Percentiles rank a stretch among this genome's conserved stretches.
Conservation (phyloP, 164 flowering plant genomes). For the Chloranthus sessilifolius region DNA sequence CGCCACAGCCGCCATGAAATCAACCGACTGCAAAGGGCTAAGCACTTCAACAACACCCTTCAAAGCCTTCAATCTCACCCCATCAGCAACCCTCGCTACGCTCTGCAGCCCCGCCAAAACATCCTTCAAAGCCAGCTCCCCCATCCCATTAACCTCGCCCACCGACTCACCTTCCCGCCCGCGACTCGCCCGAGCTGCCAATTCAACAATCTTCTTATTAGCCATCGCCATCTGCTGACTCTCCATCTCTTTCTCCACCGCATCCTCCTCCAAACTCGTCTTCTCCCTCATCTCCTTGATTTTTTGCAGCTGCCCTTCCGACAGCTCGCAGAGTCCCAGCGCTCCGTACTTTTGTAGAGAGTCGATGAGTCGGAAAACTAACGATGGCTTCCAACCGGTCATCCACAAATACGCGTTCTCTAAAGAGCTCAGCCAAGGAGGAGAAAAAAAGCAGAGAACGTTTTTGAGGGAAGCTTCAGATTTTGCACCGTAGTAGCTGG, state of each 20-base stretch:
- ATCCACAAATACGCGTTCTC: constrained; percentile 2
- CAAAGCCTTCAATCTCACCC: too few relatives aligned
- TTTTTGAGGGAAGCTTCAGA: not conserved
- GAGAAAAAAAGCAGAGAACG: not conserved
- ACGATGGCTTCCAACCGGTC: too few relatives aligned
- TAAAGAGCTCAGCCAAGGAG: not conserved
- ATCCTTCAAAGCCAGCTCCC: too few relatives aligned
- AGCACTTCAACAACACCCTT: not conserved
- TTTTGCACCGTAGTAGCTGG: not conserved
- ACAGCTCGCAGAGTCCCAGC: not conserved
- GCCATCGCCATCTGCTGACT: constrained; percentile 19
- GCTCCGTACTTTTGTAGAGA: not conserved
- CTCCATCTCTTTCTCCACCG: constrained; percentile 25
- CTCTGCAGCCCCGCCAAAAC: too few relatives aligned
- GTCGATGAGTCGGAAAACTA: constrained; percentile 2
- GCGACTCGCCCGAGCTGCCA: not conserved
- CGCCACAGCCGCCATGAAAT: not conserved
- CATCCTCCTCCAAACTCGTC: constrained; percentile 20
- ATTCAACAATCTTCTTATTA: constrained; percentile 9
- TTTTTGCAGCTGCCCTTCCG: constrained; percentile 5
- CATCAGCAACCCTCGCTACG: too few relatives aligned
- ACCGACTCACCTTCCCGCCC: not conserved
- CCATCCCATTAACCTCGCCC: too few relatives aligned
- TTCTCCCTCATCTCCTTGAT: constrained; percentile 7
- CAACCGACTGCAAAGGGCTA: not conserved